Evolutionary conservation across 768 basidiomycete species (phyloP), one percentile per base, ranked within the genome.

Genomic region (Collybia sp.): DNA sequence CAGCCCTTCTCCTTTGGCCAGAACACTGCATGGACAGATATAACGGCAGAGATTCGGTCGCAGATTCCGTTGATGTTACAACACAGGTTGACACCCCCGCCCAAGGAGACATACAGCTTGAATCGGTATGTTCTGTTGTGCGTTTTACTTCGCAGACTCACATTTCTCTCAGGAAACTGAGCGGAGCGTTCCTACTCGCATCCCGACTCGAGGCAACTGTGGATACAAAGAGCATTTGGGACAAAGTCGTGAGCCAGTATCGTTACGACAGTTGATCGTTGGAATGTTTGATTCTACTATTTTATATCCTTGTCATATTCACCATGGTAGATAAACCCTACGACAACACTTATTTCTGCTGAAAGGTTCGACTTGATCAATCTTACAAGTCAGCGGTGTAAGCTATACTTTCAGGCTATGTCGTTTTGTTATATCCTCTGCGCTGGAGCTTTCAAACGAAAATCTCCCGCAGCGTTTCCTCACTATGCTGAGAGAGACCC

Each of bases 21-120:
- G 6, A 77, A 73, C 15, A 73, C 82, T 6, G 54, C 45, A 16
- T 90, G 87, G 86, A 68, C 79, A 36, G 72, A 74, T 18, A 85
- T 91, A 51, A 93, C 94, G 0, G 71, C 76, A 3, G 70, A 80
- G 47, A 93, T 98, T 43, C 76, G 93, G 18, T 76, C 71, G 3
- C 75, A 79, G 30, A 97, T 99, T 39, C 94, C 95, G 1, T 70
- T 88, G 44, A 98, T 99, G 93, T 73, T 99, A 47, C 72, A 77
- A 54, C 75, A 96, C 57, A 74, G 94, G 40, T 72, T 96, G 20
- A 93, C 92, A 0, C 95, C 95, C 0, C 95, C 95, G 2, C 95
- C 95, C 0, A 70, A 80, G 47, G 94, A 98, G 68, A 97, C 95
- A 1, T 97, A 97, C 63, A 92, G 89, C 62, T 67, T 97, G 44